Base-by-base conservation (phyloP, 441 rosid genomes). In the Adansonia gregorii region DNA sequence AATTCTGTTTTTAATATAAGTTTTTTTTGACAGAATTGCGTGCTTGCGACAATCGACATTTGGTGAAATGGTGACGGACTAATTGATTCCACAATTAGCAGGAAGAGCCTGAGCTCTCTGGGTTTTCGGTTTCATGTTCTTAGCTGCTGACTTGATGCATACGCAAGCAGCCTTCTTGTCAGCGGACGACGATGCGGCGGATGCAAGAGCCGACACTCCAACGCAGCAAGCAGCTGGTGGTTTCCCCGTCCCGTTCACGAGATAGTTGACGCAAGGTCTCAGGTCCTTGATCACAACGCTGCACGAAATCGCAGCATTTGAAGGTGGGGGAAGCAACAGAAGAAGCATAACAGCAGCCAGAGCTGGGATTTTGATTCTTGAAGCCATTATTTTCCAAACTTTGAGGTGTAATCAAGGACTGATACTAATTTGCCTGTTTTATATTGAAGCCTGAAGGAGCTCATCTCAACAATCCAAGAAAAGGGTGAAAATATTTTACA, bases 251-350 rank as follows among this genome's bases (percentile, higher is more conserved):
- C 98, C 98, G 0, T 78, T 91, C 52, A 51, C 79, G n/a, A 94
- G 88, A 84, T 94, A 94, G 64, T 75, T 87, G 78, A 91, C 83
- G 67, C 96, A 94, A 39, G 98, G 98, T 69, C 84, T 88, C 83
- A 94, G 81, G 84, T 91, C 90, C 67, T 87, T 87, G 35, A 84
- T 2, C 45, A 94, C 94, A 41, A 74, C 89, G 67, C 93, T 91
- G 65, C 97, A 92, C 2, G 91, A 78, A 82, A 94, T 84, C 0
- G 90, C 85, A 0, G 91, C 89, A 55, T 87, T 88, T 1, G 89
- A 85, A 73, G 81, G 56, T 9, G 87, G 85, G 48, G 75, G 63
- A 14, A 86, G 70, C 43, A 77, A 24, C 41, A 88, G 78, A 52
- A 85, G 81, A 20, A 89, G 51, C 76, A 79, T 8, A 63, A 80